A percentile compares a stretch with the other conserved stretches of the same genome.
phyloP scores from a whole-genome alignment of 768 basidiomycete genomes.

The Filobasidium wieringae region DNA sequence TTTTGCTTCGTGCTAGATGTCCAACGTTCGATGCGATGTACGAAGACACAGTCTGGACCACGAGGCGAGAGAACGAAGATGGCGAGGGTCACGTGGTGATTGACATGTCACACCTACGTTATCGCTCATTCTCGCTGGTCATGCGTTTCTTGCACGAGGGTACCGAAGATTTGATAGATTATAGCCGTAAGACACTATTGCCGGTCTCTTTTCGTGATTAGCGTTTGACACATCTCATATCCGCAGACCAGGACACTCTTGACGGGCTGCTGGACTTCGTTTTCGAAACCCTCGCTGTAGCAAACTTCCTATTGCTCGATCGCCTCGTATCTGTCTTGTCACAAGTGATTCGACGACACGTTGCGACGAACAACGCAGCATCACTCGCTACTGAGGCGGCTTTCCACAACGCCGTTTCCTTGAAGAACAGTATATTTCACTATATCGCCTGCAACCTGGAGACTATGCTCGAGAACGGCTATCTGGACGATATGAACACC shows the following conservation, averaged over 20 bases:
- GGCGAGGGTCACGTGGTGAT: conserved; percentile 50
- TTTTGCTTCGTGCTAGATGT: conserved; percentile 67
- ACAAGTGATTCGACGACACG: conserved; percentile 53
- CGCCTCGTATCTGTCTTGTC: conserved; percentile 76
- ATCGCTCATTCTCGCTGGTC: conserved; percentile 64
- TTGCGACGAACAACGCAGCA: conserved; percentile 63
- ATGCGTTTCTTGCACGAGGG: conserved; percentile 68
- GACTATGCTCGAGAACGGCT: conserved; percentile 62
- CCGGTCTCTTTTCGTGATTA: background rate
- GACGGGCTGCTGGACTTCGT: conserved; percentile 76
- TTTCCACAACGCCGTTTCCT: conserved; percentile 57
- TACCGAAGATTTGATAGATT: conserved; percentile 56
- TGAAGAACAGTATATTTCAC: conserved; percentile 59
- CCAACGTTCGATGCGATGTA: conserved; percentile 76
- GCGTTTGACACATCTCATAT: background rate
- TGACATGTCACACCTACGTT: conserved; percentile 58
- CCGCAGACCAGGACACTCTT: conserved; percentile 51
- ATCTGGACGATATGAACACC: conserved; percentile 63
- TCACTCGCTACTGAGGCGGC: conserved; percentile 71
- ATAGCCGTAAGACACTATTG: conserved; percentile 46
- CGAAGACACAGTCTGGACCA: conserved; percentile 69
- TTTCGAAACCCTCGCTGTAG: conserved; percentile 72
- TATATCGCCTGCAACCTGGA: conserved; percentile 80
- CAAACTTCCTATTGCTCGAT: conserved; percentile 81
- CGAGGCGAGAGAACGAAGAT: conserved; percentile 45